Evolutionary conservation across 306 rosid species (phyloP), one percentile per base, ranked within the genome.

Genomic region (Gastrolobium bilobum): DNA sequence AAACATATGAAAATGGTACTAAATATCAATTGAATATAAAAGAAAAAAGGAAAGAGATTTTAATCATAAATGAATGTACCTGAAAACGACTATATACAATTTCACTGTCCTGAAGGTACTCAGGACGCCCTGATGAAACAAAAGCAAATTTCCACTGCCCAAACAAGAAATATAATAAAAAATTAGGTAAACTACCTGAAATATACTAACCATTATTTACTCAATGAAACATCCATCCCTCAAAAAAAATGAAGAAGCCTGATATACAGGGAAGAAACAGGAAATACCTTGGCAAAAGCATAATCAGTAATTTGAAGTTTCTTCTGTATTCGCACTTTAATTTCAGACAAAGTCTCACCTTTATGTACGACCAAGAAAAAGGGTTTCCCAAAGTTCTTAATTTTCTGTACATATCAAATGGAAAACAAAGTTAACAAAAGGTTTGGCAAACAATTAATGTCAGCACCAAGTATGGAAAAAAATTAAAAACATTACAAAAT

Each of bases 111-210:
- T 86, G 93, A 56, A 93, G 98, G 77, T 93, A 93, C 61, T 93
- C 97, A 15, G 98, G 98, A 62, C 97, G 95, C 80, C 98, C 98
- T 31, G 90, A 83, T 2, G 97, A 91, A 65, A 93, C 84, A 79
- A 91, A 91, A 37, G 98, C 98, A 87, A 93, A 91, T 77, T 89
- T 93, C 98, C 94, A 93, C 98, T 93, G 90, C 58, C 80, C 79
- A 80, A 74, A 62, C 34, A 48, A 42, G 68, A 72, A 39, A 83
- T 20, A 20, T 40, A 43, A 7, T 4, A 70, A 58, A 34, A 33
- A 44, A 46, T 82, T 54, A 79, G 58, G 56, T 50, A 67, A 35
- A 56, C 20, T 26, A 10, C 58, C 37, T 14, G 39, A 6, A 42
- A 40, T 2, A 47, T 64, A 34, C 63, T 20, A 20, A 20, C 26